Percentiles rank a stretch among this genome's conserved stretches.
Conservation (phyloP, 2,329 filamentous ascomycete species). For the Aspergillus amoenus region DNA sequence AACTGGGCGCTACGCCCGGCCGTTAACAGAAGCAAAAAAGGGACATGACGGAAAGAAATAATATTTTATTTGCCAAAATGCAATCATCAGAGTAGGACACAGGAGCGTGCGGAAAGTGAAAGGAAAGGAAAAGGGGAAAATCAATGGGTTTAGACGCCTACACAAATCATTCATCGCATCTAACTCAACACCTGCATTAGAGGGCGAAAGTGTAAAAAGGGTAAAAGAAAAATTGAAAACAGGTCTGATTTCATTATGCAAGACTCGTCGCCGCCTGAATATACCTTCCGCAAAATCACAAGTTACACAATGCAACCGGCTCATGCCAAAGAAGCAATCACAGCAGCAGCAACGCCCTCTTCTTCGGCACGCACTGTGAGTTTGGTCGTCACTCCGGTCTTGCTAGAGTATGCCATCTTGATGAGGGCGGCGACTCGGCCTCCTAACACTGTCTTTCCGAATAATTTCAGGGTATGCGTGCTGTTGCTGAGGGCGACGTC, state of each 20-base stretch:
- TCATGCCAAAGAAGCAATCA: conserved; percentile 79
- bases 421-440: conserved; percentile 85
- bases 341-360: conserved; percentile 79
- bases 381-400: conserved; percentile 93
- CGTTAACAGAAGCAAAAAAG: not conserved
- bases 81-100: conserved; percentile 5
- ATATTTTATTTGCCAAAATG: conserved; percentile 8
- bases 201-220: conserved; percentile 6
- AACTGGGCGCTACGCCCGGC: not conserved
- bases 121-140: conserved; percentile 3
- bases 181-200: conserved; percentile 22
- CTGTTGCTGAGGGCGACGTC: conserved; percentile 85
- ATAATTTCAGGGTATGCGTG: conserved; percentile 91
- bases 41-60: not conserved
- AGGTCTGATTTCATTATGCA: conserved; percentile 24
- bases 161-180: conserved; percentile 23
- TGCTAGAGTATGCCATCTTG: conserved; percentile 90
- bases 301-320: conserved; percentile 16
- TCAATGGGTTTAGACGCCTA: conserved; percentile 17
- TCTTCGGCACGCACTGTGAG: conserved; percentile 90
- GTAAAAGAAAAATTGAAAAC: conserved; percentile 14
- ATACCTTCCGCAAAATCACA: conserved; percentile 8
- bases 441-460: conserved; percentile 90
- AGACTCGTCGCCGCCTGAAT: conserved; percentile 17
- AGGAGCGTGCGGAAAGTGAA: not conserved